A percentile compares a stretch with the other conserved stretches of the same genome.
Evolutionary conservation across 345 rosid genomes (phyloP).

Genomic region (Dipteronia dyeriana): DNA sequence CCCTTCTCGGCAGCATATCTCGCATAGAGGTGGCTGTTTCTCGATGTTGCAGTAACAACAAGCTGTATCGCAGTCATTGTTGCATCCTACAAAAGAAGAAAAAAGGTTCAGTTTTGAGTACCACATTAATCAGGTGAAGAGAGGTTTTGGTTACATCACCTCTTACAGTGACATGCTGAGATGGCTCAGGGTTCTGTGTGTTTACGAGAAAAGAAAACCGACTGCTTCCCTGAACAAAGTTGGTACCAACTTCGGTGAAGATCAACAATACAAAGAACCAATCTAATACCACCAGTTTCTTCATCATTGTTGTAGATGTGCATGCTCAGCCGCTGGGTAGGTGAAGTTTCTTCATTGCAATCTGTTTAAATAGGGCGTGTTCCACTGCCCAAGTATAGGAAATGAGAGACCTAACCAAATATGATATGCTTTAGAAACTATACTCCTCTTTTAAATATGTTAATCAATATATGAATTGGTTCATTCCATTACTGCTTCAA

Average conservation of each 20-base stretch:
- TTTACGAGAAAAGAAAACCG: conserved; percentile 21
- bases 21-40: conserved; percentile 68
- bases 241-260: not conserved
- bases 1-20: conserved; percentile 58
- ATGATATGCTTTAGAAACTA: conserved; percentile 15
- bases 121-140: not conserved
- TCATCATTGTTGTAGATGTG: conserved; percentile 20
- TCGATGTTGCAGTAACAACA: conserved; percentile 72
- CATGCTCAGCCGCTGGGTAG: conserved; percentile 24
- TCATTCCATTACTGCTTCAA: conserved; percentile 31
- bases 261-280: conserved; percentile 31
- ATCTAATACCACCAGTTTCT: conserved; percentile 25
- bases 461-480: conserved; percentile 2
- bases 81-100: conserved; percentile 59
- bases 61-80: conserved; percentile 69
- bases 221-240: conserved; percentile 30
- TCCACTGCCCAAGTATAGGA: conserved; percentile 8
- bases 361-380: conserved; percentile 19
- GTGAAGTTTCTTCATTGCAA: not conserved
- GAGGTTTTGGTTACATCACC: conserved; percentile 33
- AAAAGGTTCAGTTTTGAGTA: not conserved
- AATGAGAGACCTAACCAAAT: conserved; percentile 33
- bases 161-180: conserved; percentile 44
- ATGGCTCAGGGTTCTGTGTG: conserved; percentile 24
- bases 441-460: not conserved